Evolutionary conservation across 78 protist genomes (phyloP), one percentile per base, ranked within the genome.

Genomic region (Diacronema lutheri): DNA sequence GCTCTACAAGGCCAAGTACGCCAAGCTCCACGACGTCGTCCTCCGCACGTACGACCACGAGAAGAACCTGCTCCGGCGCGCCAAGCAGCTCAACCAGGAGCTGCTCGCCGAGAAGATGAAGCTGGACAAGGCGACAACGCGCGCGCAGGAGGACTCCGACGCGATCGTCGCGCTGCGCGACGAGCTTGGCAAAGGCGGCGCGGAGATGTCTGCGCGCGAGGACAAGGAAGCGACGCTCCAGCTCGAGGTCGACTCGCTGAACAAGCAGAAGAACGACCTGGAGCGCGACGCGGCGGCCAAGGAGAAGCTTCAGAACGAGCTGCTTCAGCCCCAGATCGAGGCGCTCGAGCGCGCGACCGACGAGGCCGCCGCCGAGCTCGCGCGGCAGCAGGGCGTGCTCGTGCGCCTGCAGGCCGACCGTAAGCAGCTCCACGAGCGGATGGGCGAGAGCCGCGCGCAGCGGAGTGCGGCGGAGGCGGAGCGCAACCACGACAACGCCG

Each of bases 1-100:
- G 55, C 58, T 79, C 2, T 79, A 77, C 85, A 80, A 86, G 80
- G 40, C 72, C 90, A 86, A 86, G 57, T 86, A 58, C 23, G 64
- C 90, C 26, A 86, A 86, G 78, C 68, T 86, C 26, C 79, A 78
- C 78, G 86, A 78, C 16, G 62, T 46, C 33, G 90, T 86, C 46
- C 69, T 86, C 60, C 23, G 41, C 37, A 86, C 84, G 4, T 86
- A 86, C 66, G 90, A 86, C n/a, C 79, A 86, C 37, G 90, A 86
- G 56, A 72, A 64, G 50, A 80, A 33, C 21, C 85, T 86, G 20
- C 65, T 78, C 46, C 1, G 16, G n/a, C 65, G 71, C 35, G 90
- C 90, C 19, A 78, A 87, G 86, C 81, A 35, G n/a, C 60, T 71
- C 26, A 83, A 83, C 41, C 40, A 37, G 19, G 87, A 83, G 21